Conservation (phyloP, 495 filamentous ascomycete species). For the Evansstolkia leycettana region DNA sequence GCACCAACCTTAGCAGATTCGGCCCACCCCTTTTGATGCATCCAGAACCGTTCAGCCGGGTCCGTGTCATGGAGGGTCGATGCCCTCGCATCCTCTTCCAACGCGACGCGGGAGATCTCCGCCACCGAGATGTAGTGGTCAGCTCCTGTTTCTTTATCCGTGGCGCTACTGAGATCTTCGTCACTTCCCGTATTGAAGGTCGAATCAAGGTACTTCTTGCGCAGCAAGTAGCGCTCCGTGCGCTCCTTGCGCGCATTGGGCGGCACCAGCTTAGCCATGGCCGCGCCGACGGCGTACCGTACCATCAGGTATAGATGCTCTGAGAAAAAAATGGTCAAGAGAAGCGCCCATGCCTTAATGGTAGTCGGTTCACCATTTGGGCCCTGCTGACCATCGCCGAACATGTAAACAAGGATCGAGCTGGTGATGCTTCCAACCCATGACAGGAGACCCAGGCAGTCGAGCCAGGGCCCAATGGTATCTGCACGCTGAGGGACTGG, state of each 20-base stretch:
- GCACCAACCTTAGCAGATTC: conserved; percentile 48
- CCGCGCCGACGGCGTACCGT: conserved; percentile 54
- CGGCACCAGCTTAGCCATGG: conserved; percentile 68
- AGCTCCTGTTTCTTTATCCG: conserved; percentile 3
- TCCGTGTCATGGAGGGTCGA: conserved; percentile 36
- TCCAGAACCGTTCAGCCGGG: conserved; percentile 59
- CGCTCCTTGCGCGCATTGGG: conserved; percentile 75
- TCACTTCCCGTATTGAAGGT: conserved; percentile 20
- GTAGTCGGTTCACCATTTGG: conserved; percentile 43
- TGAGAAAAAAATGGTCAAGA: conserved; percentile 73
- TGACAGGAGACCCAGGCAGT: conserved; percentile 71
- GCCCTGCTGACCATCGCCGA: conserved; percentile 50
- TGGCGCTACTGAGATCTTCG: conserved; percentile 9
- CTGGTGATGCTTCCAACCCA: conserved; percentile 87
- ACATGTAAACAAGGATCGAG: conserved; percentile 78
- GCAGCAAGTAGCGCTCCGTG: conserved; percentile 57
- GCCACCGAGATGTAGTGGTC: conserved; percentile 8
- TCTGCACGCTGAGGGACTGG: conserved; percentile 81
- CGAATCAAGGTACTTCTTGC: conserved; percentile 56
- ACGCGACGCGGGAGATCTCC: conserved; percentile 26
- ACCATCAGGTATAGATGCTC: conserved; percentile 77
- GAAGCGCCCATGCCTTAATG: conserved; percentile 69
- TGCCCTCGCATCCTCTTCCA: conserved; percentile 60
- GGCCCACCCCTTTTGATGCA: conserved; percentile 46
- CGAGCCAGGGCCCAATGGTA: conserved; percentile 91